These are phyloP conservation scores for Lichtheimia corymbifera DNA, from an alignment of 371 early-diverging fungal genomes.

Conservation along the genomic window DNA sequence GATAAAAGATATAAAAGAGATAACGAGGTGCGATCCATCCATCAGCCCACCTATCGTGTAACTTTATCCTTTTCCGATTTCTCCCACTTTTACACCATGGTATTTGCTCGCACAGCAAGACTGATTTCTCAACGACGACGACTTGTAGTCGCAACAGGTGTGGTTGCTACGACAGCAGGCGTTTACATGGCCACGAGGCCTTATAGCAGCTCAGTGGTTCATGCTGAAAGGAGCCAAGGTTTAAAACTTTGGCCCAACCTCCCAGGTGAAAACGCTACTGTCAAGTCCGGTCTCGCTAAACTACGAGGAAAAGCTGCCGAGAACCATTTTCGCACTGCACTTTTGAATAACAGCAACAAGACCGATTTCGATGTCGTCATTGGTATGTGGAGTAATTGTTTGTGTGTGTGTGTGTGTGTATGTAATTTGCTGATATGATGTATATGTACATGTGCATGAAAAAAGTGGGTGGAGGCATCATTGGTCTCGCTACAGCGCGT, in stretches of 20 bases:
- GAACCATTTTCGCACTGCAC: conserved; percentile 41
- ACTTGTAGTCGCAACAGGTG: conserved; percentile 26
- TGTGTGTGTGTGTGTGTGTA: not conserved
- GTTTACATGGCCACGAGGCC: conserved; percentile 25
- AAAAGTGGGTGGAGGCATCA: conserved; percentile 25
- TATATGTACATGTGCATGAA: too few relatives aligned
- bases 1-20: not conserved
- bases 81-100: conserved; percentile 2
- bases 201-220: conserved; percentile 24
- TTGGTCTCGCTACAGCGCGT: conserved; percentile 53
- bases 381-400: conserved; percentile 21
- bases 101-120: conserved; percentile 34
- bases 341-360: conserved; percentile 38
- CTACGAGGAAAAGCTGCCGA: conserved; percentile 47
- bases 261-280: conserved; percentile 48
- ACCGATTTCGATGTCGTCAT: conserved; percentile 52
- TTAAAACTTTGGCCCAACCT: conserved; percentile 35
- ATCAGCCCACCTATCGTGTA: not conserved
- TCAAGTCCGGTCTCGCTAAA: conserved; percentile 45
- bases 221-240: conserved; percentile 29
- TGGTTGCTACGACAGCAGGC: conserved; percentile 26
- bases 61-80: conserved; percentile 7
- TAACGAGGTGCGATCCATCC: not conserved
- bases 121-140: conserved; percentile 25
- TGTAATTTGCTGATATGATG: not conserved